phyloP scores from a whole-genome alignment of 176 grass and related monocot genomes.

The Thinopyrum elongatum region DNA sequence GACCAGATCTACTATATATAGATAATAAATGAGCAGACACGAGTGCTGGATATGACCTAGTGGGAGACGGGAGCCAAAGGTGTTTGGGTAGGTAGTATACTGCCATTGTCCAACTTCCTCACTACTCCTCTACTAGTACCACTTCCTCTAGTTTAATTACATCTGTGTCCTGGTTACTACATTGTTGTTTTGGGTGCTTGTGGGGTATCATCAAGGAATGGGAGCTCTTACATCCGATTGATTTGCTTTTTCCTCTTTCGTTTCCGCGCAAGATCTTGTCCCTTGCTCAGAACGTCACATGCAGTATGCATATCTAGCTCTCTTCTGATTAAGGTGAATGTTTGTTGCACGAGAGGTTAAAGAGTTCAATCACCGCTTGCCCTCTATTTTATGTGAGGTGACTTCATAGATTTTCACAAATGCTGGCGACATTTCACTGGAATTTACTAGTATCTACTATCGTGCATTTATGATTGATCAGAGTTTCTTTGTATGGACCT shows the following conservation, averaged over 20 bases:
- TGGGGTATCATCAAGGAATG: background rate
- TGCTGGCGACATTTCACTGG: background rate
- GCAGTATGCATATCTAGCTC: too few relatives aligned
- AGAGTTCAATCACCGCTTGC: background rate
- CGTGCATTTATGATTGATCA: background rate
- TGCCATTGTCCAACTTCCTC: background rate
- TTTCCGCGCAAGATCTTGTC: background rate
- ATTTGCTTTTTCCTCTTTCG: background rate
- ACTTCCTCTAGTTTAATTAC: conserved; percentile 22
- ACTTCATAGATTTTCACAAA: background rate
- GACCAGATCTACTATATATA: background rate
- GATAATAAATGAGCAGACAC: background rate
- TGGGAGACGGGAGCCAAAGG: conserved; percentile 7
- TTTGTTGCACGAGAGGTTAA: background rate
- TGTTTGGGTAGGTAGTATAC: conserved; percentile 43
- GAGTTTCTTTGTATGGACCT: background rate
- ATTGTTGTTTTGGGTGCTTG: conserved; percentile 28
- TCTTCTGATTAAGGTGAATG: background rate
- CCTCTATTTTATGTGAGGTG: background rate
- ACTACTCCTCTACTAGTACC: background rate
- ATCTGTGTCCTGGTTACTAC: background rate
- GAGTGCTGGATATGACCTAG: background rate
- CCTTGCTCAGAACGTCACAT: too few relatives aligned
- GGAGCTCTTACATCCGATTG: background rate
- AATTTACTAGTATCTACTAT: background rate